Conservation (phyloP, 2,329 filamentous ascomycete species). For the Gnomoniopsis sp. region DNA sequence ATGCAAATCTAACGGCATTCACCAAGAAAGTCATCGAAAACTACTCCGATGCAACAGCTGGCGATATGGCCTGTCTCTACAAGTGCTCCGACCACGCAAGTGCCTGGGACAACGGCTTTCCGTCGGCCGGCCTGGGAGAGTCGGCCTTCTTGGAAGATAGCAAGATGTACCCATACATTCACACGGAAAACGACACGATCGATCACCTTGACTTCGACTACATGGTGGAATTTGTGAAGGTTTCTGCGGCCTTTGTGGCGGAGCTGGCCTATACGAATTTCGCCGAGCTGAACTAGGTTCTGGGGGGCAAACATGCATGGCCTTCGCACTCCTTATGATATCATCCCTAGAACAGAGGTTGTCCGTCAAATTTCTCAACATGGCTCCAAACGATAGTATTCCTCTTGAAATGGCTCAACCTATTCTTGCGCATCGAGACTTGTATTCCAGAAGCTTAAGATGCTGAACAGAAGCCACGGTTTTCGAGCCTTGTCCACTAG, state of each 20-base stretch:
- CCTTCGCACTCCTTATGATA: no score
- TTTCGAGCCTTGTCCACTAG: no score
- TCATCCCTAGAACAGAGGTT: no score
- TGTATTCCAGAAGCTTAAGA: no score
- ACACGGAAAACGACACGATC: constrained; percentile 6
- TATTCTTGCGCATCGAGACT: no score
- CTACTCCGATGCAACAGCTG: background rate
- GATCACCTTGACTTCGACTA: constrained; percentile 8
- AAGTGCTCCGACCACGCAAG: constrained; percentile 9
- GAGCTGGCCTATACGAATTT: constrained; percentile 10
- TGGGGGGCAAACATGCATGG: background rate
- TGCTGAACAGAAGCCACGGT: no score
- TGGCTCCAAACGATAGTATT: no score
- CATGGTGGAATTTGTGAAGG: constrained; percentile 9
- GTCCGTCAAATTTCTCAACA: no score
- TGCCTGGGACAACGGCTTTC: background rate
- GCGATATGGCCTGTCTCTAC: constrained; percentile 3
- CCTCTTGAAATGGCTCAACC: no score
- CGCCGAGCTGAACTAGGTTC: background rate
- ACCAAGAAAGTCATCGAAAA: background rate
- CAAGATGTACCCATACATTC: background rate
- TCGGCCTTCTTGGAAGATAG: background rate
- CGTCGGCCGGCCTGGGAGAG: constrained; percentile 7
- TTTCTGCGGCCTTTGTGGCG: constrained; percentile 1
- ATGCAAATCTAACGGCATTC: constrained; percentile 9